phyloP scores from a whole-genome alignment of 345 rosid species.

The Linum usitatissimum region DNA sequence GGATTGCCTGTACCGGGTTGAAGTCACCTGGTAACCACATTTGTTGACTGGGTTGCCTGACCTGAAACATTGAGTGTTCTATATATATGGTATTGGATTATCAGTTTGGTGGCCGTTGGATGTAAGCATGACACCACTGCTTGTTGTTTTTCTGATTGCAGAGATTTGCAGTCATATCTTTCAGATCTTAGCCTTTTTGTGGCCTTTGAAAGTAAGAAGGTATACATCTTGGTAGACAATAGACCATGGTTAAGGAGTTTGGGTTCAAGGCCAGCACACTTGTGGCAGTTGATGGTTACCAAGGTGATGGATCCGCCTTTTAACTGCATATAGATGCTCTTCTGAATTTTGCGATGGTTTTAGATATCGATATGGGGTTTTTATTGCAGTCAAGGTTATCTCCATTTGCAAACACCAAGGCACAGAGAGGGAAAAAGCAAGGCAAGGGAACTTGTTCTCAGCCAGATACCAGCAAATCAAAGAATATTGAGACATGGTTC shows the following conservation, averaged over 20 bases:
- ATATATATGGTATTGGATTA: not conserved
- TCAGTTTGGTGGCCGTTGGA: not conserved
- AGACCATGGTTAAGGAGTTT: constrained; percentile 70
- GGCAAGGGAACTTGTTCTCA: constrained; percentile 27
- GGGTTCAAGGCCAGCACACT: constrained; percentile 55
- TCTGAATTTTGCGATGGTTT: not conserved
- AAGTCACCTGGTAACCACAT: no score
- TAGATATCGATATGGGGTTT: constrained; percentile 2
- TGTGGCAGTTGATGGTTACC: constrained; percentile 98
- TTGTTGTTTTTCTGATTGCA: constrained; percentile 29
- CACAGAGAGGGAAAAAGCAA: constrained; percentile 34
- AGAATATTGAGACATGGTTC: constrained; percentile 56
- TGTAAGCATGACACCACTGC: not conserved
- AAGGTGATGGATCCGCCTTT: constrained; percentile 43
- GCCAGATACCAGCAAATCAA: constrained; percentile 20
- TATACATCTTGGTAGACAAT: constrained; percentile 87
- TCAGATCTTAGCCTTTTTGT: constrained; percentile 78
- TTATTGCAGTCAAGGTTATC: constrained; percentile 80
- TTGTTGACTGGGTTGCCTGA: no score
- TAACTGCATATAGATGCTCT: not conserved
- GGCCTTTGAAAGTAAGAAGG: constrained; percentile 64
- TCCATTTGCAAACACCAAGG: constrained; percentile 87
- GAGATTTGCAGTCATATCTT: constrained; percentile 94
- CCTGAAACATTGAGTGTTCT: no score
- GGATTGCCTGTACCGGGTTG: no score